Conservation (phyloP, 345 rosid genomes). For the Euphorbia tirucalli region DNA sequence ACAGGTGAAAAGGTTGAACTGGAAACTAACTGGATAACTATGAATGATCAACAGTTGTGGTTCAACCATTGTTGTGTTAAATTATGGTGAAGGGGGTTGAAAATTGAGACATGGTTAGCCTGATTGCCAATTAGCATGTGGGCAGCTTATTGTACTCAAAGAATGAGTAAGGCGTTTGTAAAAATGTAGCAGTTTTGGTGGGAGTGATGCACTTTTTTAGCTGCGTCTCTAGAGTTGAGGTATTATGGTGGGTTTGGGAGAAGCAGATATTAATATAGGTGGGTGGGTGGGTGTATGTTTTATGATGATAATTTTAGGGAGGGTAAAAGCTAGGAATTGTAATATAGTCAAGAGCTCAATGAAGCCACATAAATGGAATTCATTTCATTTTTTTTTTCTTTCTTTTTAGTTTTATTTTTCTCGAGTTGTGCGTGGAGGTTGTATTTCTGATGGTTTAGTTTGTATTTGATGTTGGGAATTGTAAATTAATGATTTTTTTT, state of each 20-base stretch:
- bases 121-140: background rate
- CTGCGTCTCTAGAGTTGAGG: background rate
- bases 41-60: background rate
- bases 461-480: too few species aligned
- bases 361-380: background rate
- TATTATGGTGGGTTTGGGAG: background rate
- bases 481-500: background rate
- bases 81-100: background rate
- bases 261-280: too few species aligned
- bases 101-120: background rate
- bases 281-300: too few species aligned
- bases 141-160: background rate
- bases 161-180: too few species aligned
- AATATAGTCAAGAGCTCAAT: slow-evolving; percentile 7
- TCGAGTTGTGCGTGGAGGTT: too few species aligned
- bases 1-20: background rate
- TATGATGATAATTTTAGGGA: slow-evolving; percentile 5
- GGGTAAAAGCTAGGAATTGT: slow-evolving; percentile 3
- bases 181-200: background rate
- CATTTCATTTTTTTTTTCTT: background rate
- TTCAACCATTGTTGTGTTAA: background rate
- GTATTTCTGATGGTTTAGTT: background rate
- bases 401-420: background rate
- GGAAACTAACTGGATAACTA: background rate
- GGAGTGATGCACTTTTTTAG: background rate